phyloP scores from a whole-genome alignment of 805 yeast genomes.

The Teunomyces cretensis region DNA sequence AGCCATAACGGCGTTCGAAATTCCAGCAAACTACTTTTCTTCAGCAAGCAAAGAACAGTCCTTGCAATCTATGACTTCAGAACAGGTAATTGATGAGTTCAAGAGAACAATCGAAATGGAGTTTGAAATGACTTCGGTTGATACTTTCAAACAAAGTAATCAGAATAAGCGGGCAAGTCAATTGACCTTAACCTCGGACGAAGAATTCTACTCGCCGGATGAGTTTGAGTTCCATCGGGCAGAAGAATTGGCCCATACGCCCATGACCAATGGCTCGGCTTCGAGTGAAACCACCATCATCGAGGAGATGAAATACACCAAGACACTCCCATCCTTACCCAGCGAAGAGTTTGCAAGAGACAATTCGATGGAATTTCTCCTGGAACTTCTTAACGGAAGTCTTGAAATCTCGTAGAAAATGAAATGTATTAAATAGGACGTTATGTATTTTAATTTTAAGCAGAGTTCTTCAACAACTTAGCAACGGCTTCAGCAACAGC shows the following conservation, averaged over 20 bases:
- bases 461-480: slow-evolving; percentile 41
- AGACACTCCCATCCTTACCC: not conserved
- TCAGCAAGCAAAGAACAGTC: slow-evolving; percentile 16
- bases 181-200: slow-evolving; percentile 23
- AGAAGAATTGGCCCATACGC: not conserved
- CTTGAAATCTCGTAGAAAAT: slow-evolving; percentile 8
- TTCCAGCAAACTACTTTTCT: slow-evolving; percentile 11
- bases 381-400: slow-evolving; percentile 31
- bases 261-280: slow-evolving; percentile 2
- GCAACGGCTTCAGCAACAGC: slow-evolving; percentile 79
- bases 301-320: not conserved
- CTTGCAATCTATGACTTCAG: slow-evolving; percentile 25
- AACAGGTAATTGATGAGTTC: slow-evolving; percentile 12
- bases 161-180: not conserved
- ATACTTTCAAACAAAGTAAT: not conserved
- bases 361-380: slow-evolving; percentile 32
- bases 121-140: slow-evolving; percentile 11
- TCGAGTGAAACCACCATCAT: slow-evolving; percentile 11
- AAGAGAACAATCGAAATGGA: not conserved
- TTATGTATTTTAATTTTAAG: not conserved
- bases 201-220: slow-evolving; percentile 33
- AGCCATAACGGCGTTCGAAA: slow-evolving; percentile 10
- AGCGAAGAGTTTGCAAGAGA: slow-evolving; percentile 13
- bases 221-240: slow-evolving; percentile 19
- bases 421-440: too few relatives aligned